phyloP scores from a whole-genome alignment of 2,329 filamentous ascomycete genomes.

The Raffaelea ambrosiae region DNA sequence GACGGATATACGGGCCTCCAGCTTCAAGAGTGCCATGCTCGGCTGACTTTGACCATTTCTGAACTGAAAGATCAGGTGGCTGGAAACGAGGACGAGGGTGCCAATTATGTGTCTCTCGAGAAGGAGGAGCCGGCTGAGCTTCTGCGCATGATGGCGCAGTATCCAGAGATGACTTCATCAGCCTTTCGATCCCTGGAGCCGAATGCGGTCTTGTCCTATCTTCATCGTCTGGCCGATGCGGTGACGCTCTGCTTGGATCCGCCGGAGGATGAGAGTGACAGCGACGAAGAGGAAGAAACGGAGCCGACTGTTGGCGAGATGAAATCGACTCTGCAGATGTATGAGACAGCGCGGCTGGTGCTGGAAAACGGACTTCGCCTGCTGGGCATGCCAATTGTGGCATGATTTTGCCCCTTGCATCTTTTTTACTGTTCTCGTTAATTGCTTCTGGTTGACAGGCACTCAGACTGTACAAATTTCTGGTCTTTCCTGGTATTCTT shows the following conservation, averaged over 20 bases:
- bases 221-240: constrained; percentile 15
- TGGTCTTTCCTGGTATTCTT: no score
- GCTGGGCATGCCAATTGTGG: constrained; percentile 35
- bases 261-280: constrained; percentile 24
- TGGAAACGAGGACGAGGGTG: constrained; percentile 1
- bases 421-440: neutral
- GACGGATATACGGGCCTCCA: constrained; percentile 68
- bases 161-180: constrained; percentile 55
- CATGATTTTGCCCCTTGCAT: neutral
- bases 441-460: no score
- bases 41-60: constrained; percentile 38
- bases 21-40: constrained; percentile 62
- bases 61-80: constrained; percentile 12
- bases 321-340: constrained; percentile 44
- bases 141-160: constrained; percentile 52
- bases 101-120: constrained; percentile 15
- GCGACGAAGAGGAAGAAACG: constrained; percentile 21
- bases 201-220: constrained; percentile 49
- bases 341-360: constrained; percentile 51
- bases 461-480: no score
- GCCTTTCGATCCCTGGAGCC: constrained; percentile 63
- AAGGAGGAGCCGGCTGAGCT: constrained; percentile 46
- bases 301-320: neutral
- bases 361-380: constrained; percentile 56
- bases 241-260: neutral